phyloP scores from a whole-genome alignment of 1,284 basidiomycete genomes.

The Cryptococcus sp. region DNA sequence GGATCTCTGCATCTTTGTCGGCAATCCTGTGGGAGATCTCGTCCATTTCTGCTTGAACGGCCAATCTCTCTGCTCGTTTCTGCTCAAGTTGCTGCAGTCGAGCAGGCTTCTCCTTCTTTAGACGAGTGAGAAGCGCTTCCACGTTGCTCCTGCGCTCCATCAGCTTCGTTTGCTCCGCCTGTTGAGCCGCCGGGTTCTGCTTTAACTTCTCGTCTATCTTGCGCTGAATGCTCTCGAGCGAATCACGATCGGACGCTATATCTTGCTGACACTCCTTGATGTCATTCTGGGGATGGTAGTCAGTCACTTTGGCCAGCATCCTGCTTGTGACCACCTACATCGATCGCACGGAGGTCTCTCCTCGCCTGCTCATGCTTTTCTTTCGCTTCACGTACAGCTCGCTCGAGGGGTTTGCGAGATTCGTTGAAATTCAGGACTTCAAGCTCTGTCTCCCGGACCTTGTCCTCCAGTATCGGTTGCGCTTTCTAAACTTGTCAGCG shows the following conservation, averaged over 20 bases:
- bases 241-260: conserved; percentile 9
- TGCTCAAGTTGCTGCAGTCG: conserved; percentile 8
- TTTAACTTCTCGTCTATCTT: conserved; percentile 17
- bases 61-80: conserved; percentile 3
- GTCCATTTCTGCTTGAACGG: conserved; percentile 5
- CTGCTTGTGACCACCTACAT: conserved; percentile 1
- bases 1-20: conserved; percentile 1
- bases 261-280: conserved; percentile 8
- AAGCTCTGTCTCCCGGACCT: conserved; percentile 24
- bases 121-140: conserved; percentile 8
- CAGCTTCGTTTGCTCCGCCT: conserved; percentile 7
- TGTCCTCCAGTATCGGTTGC: conserved; percentile 12
- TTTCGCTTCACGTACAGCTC: conserved; percentile 72
- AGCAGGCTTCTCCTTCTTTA: conserved; percentile 13
- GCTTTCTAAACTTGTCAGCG: conserved; percentile 13
- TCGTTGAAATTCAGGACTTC: conserved; percentile 18
- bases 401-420: conserved; percentile 40
- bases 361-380: conserved; percentile 63
- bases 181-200: conserved; percentile 10
- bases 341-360: conserved; percentile 4
- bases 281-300: conserved; percentile 2
- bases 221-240: conserved; percentile 11
- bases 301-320: not conserved
- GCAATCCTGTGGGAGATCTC: conserved; percentile 4
- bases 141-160: conserved; percentile 8